Base-by-base conservation (phyloP, 2,329 filamentous ascomycete species). In the Neurospora sp. region DNA sequence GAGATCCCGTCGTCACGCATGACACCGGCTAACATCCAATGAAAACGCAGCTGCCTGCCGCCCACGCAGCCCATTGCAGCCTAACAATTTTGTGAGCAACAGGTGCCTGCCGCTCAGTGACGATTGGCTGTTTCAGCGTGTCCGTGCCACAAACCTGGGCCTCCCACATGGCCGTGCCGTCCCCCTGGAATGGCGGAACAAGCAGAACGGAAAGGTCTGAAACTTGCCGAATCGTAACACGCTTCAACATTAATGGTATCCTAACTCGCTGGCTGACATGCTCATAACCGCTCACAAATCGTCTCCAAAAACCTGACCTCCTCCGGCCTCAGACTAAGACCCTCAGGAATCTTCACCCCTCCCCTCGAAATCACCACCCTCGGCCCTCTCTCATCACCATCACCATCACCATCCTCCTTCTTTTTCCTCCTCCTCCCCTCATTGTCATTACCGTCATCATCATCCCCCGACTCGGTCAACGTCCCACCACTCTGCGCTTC, bases 261-360 rank as follows among this genome's bases (percentile, higher is more conserved):
- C 43, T 23, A 23, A 52, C 19, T 28, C 28, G 4, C 28, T 28
- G 28, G 28, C 28, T 28, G 28, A 28, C 28, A 28, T 28, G 28
- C 19, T 73, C 52, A 73, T 43, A 75, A 66, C 62, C 74, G 69
- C 66, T 74, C 70, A 66, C 72, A 71, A 11, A 75, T 66, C 38
- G 67, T 74, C 70, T 75, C 74, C 38, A 75, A 42, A 36, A 70
- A 73, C 69, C 72, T 36, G 5, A 73, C 67, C 69, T 75, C 74
- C 23, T 75, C 74, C 0, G 72, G 72, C 10, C 72, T 66, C 8
- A 75, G 67, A 5, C 52, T 70, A 15, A 75, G 38, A 13, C 73
- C 69, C 15, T 73, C 73, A 10, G 71, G 72, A 4, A 75, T 70
- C 4, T 68, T 66, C 6, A 75, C 71, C 28, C 58, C 10, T 1